Evolutionary conservation across 176 grass and related monocot genomes (phyloP).

Genomic region (Elaeis guineensis): DNA sequence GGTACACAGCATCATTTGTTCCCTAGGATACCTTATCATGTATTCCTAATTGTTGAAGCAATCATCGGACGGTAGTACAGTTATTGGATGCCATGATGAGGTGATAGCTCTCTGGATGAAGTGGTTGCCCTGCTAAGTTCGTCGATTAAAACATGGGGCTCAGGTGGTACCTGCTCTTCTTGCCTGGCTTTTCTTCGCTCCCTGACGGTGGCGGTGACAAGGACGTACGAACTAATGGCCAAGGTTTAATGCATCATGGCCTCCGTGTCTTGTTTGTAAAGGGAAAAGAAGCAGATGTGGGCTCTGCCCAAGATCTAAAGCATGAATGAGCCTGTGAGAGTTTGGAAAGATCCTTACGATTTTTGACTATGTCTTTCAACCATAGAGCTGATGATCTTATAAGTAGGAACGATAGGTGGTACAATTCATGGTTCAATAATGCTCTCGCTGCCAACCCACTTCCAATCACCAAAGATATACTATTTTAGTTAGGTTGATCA

Average conservation of each 20-base stretch:
- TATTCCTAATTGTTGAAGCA: constrained; percentile 8
- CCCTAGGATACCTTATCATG: neutral
- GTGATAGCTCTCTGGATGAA: constrained; percentile 23
- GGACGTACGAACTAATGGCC: constrained; percentile 5
- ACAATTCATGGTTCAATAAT: constrained; percentile 23
- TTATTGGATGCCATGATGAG: constrained; percentile 1
- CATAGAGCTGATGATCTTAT: constrained; percentile 1
- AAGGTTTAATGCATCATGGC: constrained; percentile 10
- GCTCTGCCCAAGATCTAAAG: neutral
- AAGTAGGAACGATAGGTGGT: constrained; percentile 15
- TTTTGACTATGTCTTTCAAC: constrained; percentile 6
- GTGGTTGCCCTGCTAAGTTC: constrained; percentile 19
- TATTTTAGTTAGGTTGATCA: constrained; percentile 6
- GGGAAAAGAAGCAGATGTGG: constrained; percentile 24
- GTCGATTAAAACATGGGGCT: constrained; percentile 8
- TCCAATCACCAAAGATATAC: constrained; percentile 15
- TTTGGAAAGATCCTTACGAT: neutral
- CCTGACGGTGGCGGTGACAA: constrained; percentile 8
- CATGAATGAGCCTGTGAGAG: constrained; percentile 5
- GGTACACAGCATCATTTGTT: too few species aligned
- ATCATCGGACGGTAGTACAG: neutral
- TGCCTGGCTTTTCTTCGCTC: constrained; percentile 21
- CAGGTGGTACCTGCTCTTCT: constrained; percentile 13
- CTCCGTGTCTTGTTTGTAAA: constrained; percentile 25
- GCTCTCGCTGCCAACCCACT: constrained; percentile 21